Base-by-base conservation (phyloP, 2,329 filamentous ascomycete species). In the Stenocarpella maydis region DNA sequence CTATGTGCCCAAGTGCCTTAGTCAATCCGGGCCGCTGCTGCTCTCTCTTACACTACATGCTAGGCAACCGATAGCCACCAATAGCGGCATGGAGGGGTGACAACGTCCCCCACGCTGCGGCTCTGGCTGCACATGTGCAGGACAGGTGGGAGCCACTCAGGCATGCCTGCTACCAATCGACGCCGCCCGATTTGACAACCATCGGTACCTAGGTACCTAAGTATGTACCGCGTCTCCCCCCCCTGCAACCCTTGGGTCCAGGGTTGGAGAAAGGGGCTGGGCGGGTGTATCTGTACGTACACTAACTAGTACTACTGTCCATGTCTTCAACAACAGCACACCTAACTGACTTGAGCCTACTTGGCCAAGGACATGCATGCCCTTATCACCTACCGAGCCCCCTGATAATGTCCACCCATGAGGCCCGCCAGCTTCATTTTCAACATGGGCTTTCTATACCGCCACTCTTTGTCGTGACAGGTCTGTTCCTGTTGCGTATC, bases 401-500 rank as follows among this genome's bases (percentile, higher is more conserved):
- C 66, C 26, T 45, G 50, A 67, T 43, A 37, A 69, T 67, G 61
- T 65, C 71, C 47, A 47, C 60, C 47, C 45, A 53, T 60, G 70
- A 69, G 52, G 58, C 50, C 43, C 70, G 55, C 45, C 70, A 47
- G 67, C 67, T 45, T 52, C 70, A 71, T 41, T 67, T 67, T 28
- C 67, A 69, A 43, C 70, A 71, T 65, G 70, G 70, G 43, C 67
- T 69, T 26, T 19, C 50, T 72, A 58, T 72, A 65, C 24, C 65
- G 19, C n/a, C 64, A 69, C 19, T 65, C 45, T 68, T 83, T 66
- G 74, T 80, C 19, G 73, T 83, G 49, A 74, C 75, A 19, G 75
- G 80, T 60, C 80, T 88, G 66, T 75, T 98, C 73, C 84, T 88
- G 49, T 87, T 97, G 72, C 93, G 96, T 67, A 86, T 95, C 73